Evolutionary conservation across 805 yeast species (phyloP), one percentile per base, ranked within the genome.

Genomic region (Lipomyces chichibuensis): DNA sequence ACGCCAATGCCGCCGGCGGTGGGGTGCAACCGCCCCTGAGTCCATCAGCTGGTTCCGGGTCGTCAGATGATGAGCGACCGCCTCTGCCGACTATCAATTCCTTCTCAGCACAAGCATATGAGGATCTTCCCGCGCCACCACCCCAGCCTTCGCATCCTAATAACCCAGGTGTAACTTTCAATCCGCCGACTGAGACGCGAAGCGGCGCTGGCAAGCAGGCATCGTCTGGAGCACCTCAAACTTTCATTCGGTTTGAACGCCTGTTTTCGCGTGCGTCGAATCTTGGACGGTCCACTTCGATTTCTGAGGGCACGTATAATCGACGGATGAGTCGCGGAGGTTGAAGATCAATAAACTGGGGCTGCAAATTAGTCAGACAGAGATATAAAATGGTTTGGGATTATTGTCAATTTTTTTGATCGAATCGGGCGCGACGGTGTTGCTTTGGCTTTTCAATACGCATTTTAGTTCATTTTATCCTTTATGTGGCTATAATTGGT

Each of bases 291-390:
- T 69, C 71, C 5, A 69, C 71, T 3, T 69, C 71, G 56, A 69
- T 69, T 13, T 67, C 71, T 8, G 71, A 69, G 60, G 71, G 71
- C 13, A 69, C 71, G 17, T 69, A 69, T 33, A 69, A 69, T 59
- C 37, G 70, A 49, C 65, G 70, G 13, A 59, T 51, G 4, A 67
- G 70, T 51, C 56, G 70, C 2, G 69, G 55, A 14, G 39, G 39
- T 17, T 43, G 49, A 43, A 17, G 49, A 43, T 43, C 23, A 5
- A n/a, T 17, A 17, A 5, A 5, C 14, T 43, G 20, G 20, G 49
- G 20, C 11, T 8, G 23, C 49, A 43, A 43, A 43, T 43, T 43
- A 17, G 49, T 43, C 49, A 7, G 49, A n/a, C 49, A n/a, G 23
- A 43, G 20, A n/a, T 43, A 13, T 43, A n/a, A 43, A 43, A 43